phyloP scores from a whole-genome alignment of 345 rosid species.

The Rhizophora apiculata region DNA sequence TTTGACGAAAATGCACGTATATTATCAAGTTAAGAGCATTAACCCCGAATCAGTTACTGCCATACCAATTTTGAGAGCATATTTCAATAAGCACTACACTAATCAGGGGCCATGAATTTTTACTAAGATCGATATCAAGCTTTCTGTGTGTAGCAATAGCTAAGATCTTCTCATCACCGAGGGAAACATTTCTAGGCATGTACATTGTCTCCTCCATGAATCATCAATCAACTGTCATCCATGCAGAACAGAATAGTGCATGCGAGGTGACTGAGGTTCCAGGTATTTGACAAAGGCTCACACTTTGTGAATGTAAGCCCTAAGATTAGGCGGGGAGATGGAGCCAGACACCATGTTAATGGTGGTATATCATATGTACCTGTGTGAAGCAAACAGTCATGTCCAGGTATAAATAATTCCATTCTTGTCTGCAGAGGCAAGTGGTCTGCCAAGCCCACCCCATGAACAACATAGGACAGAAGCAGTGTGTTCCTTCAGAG shows the following conservation, averaged over 20 bases:
- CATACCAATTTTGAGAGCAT: too few species aligned
- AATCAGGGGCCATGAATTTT: too few species aligned
- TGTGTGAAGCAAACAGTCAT: slow-evolving; percentile 22
- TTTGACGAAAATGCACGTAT: too few species aligned
- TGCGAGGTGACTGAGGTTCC: background rate
- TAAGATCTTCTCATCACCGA: too few species aligned
- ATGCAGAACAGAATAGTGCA: background rate
- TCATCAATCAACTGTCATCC: background rate
- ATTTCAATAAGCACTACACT: too few species aligned
- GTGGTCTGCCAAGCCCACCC: slow-evolving; percentile 90
- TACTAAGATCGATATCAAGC: too few species aligned
- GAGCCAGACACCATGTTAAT: background rate
- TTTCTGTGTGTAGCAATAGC: too few species aligned
- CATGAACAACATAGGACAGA: slow-evolving; percentile 87
- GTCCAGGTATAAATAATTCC: slow-evolving; percentile 80
- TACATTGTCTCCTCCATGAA: background rate
- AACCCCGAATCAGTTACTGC: too few species aligned
- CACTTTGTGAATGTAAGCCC: background rate
- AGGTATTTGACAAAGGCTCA: background rate
- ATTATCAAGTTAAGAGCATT: too few species aligned
- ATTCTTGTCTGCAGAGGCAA: slow-evolving; percentile 83
- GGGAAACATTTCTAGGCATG: too few species aligned
- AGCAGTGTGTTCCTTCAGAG: slow-evolving; percentile 73
- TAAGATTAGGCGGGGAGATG: background rate
- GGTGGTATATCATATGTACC: background rate